Evolutionary conservation across 441 rosid species (phyloP), one percentile per base, ranked within the genome.

Genomic region (Rhodomyrtus psidioides): DNA sequence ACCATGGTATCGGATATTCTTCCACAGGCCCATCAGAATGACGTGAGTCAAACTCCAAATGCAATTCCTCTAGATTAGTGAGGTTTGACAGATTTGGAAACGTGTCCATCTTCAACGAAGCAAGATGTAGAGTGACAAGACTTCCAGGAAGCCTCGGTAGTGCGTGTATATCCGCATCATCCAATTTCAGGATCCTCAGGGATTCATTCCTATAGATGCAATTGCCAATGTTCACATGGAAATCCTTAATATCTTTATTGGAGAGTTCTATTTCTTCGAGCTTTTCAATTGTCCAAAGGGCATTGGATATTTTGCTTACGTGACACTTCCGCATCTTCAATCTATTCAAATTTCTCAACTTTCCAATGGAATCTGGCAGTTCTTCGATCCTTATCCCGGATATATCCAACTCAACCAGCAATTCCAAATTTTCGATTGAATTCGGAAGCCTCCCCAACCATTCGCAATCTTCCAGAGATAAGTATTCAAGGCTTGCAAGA

Each of bases 91-190:
- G 53, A 51, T 12, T 15, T 12, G 53, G 53, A 51, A 51, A 51
- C 15, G 53, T 51, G 14, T 12, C 15, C 51, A 9, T 46, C 12
- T 46, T 9, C 51, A 46, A 10, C 12, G 12, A 9, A 46, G 9
- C 51, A 9, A 46, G 12, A 46, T 9, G 2, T 46, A 46, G 51
- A 46, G 12, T 46, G 51, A 46, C 12, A 2, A 46, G 53, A 51
- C 53, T 51, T 51, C 12, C 15, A 51, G 53, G 53, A 13, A 51
- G 53, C 55, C 55, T 53, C 7, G 55, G 21, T 15, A 53, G 7
- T 16, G 21, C 7, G 0, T 15, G 0, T 53, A 53, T 53, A 5
- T 53, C 55, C 1, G 3, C 55, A 0, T 0, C 5, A 3, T 1
- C 0, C 55, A 53, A 53, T 15, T 5, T 15, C 55, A 53, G 15